These are phyloP conservation scores for Naegleria gruberi DNA, from an alignment of 208 protist genomes.

Conservation along the genomic window DNA sequence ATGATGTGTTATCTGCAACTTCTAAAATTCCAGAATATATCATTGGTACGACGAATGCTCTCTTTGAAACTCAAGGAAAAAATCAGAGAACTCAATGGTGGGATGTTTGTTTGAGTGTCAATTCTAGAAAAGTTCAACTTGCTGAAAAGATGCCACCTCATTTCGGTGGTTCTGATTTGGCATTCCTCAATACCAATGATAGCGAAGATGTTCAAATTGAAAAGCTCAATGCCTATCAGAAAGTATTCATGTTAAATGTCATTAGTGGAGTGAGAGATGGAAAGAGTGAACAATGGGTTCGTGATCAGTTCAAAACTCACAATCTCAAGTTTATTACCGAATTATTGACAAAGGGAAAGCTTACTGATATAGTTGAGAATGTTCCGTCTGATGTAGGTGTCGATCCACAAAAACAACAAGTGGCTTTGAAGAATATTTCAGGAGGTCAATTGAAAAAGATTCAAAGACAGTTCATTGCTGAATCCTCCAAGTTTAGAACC, in stretches of 20 bases:
- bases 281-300: background rate
- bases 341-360: background rate
- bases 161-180: background rate
- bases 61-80: constrained; percentile 1
- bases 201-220: background rate
- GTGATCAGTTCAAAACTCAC: background rate
- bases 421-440: background rate
- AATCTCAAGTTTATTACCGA: background rate
- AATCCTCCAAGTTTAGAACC: background rate
- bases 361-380: background rate
- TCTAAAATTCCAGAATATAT: background rate
- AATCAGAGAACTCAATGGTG: background rate
- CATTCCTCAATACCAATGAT: background rate
- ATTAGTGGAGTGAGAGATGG: background rate
- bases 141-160: background rate
- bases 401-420: background rate
- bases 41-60: background rate
- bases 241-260: background rate
- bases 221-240: background rate
- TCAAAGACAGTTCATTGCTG: background rate
- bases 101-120: constrained; percentile 10
- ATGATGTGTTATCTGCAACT: background rate
- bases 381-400: background rate
- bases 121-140: background rate
- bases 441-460: background rate